Conservation (phyloP, 805 yeast species). For the Wickerhamomyces bovis region DNA sequence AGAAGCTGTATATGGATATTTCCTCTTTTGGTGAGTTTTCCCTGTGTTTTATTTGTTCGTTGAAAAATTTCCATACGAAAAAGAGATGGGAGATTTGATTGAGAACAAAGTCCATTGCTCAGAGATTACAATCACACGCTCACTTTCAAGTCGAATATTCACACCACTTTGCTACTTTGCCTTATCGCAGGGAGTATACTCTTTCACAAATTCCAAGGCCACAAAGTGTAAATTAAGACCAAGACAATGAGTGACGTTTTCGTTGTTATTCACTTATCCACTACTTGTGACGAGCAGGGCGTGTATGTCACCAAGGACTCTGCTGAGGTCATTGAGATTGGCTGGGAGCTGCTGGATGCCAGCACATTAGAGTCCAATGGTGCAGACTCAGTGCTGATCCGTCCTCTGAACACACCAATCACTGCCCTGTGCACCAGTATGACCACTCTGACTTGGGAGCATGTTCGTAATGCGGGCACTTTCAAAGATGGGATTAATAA, state of each 20-base stretch:
- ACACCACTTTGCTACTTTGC: background rate
- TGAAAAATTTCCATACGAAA: background rate
- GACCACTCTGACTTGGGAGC: constrained; percentile 55
- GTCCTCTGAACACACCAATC: constrained; percentile 61
- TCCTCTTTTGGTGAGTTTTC: background rate
- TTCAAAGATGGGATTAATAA: constrained; percentile 57
- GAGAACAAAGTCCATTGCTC: background rate
- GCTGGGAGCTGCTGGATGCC: constrained; percentile 62
- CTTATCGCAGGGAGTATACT: background rate
- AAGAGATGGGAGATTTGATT: background rate
- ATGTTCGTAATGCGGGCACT: constrained; percentile 48
- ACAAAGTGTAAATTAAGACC: background rate
- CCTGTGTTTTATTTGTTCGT: background rate
- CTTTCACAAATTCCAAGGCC: background rate
- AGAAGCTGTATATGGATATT: background rate
- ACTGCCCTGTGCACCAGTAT: constrained; percentile 48
- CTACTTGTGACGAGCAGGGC: constrained; percentile 63
- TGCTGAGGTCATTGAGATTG: constrained; percentile 58
- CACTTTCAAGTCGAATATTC: background rate
- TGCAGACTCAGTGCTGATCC: constrained; percentile 43
- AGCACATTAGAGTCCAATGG: constrained; percentile 37
- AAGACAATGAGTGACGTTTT: constrained; percentile 38
- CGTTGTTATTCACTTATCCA: constrained; percentile 54
- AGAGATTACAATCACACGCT: background rate
- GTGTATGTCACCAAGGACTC: constrained; percentile 58